Evolutionary conservation across 179 eudicot species (phyloP), one percentile per base, ranked within the genome.

Genomic region (Beta corolliflora): DNA sequence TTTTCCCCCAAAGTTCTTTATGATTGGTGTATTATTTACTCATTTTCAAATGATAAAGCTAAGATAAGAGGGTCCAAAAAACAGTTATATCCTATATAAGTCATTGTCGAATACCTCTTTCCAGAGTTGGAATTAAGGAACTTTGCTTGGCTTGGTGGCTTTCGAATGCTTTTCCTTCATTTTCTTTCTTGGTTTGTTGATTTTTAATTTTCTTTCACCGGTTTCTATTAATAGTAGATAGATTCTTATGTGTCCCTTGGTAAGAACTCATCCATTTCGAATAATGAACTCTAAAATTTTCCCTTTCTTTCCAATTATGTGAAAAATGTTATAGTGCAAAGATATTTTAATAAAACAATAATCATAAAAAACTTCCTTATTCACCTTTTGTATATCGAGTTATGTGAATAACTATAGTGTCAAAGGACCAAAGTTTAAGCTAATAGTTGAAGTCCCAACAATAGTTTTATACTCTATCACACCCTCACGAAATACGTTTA

Each of bases 101-200:
- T 72, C 76, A 53, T 53, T 11, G 25, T 72, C 61, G 61, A 72
- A 72, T 72, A 52, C 76, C 44, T 72, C 60, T 72, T 72, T 72
- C 61, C 76, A 52, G 25, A 72, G 61, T 72, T 46, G 76, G 76
- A 71, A 36, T 36, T 36, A 36, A 18, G 50, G 11, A 72, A 12
- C 76, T 53, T 72, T 72, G 76, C 61, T 72, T 72, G 44, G n/a
- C n/a, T 5, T 53, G 45, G 76, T 53, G 18, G n/a, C 76, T 72
- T 72, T 72, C 19, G 76, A 52, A 53, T 72, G 19, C 21, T 25
- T 71, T 53, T 50, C 50, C 58, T 71, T 71, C 50, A 21, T 71
- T 10, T 71, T 16, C 11, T 48, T 71, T 71, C 11, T 46, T 11
- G 10, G 2, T n/a, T 67, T n/a, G 5, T 48, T 48, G n/a, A 10